Percentiles rank a stretch among this genome's conserved stretches.
These are phyloP conservation scores for Trichosanthes truncata DNA, from an alignment of 306 rosid species.

Conservation along the genomic window DNA sequence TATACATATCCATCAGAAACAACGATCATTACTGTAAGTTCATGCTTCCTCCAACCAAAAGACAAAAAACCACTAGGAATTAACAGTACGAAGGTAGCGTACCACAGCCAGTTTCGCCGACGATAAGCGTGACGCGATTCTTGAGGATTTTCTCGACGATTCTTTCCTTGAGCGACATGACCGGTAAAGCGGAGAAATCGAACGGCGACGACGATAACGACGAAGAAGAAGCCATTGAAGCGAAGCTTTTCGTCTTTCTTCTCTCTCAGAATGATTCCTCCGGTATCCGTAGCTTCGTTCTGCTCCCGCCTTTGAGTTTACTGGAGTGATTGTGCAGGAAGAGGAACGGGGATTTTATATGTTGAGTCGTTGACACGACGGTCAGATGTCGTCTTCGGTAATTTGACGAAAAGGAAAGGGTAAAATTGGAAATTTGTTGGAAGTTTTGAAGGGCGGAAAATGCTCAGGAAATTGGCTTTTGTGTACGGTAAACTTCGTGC, in stretches of 20 bases:
- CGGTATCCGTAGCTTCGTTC: background rate
- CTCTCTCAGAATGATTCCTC: conserved; percentile 2
- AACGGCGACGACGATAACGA: conserved; percentile 24
- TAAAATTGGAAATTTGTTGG: background rate
- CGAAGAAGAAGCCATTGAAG: conserved; percentile 47
- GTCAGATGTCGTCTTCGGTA: background rate
- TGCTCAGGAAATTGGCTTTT: background rate
- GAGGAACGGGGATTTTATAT: background rate
- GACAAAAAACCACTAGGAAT: background rate
- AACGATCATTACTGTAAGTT: background rate
- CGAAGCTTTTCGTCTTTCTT: background rate
- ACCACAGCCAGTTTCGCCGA: conserved; percentile 94
- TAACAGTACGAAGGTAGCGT: background rate
- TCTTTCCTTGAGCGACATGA: conserved; percentile 44
- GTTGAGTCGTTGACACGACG: conserved; percentile 1
- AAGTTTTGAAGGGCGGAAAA: background rate
- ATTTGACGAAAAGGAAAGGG: background rate
- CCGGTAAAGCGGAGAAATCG: conserved; percentile 49
- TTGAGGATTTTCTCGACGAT: conserved; percentile 64
- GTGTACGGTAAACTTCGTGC: conserved; percentile 5
- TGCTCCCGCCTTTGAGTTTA: background rate
- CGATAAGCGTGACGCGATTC: conserved; percentile 82
- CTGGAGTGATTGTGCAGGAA: background rate
- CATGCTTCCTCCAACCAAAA: background rate
- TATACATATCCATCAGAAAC: background rate